phyloP scores from a whole-genome alignment of 2,329 filamentous ascomycete species.

The Ophiostoma perfectum region DNA sequence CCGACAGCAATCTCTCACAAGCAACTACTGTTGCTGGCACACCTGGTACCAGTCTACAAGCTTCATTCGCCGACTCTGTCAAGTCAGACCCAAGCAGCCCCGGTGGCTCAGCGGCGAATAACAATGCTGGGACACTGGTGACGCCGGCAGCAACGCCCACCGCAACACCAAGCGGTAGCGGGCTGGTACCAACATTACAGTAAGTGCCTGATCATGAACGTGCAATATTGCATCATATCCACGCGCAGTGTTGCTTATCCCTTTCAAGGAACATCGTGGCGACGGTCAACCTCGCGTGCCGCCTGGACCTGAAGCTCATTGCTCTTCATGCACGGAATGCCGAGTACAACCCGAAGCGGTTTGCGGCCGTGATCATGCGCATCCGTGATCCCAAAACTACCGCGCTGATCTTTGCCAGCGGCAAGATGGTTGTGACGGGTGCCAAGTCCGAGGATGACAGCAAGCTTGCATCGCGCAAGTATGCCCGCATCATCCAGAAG shows the following conservation, averaged over 20 bases:
- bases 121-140: slow-evolving; percentile 54
- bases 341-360: slow-evolving; percentile 99
- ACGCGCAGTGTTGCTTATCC: too few relatives aligned
- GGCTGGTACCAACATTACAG: slow-evolving; percentile 90
- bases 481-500: slow-evolving; percentile 98
- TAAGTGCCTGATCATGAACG: slow-evolving; percentile 54
- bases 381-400: slow-evolving; percentile 99
- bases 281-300: slow-evolving; percentile 96
- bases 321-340: slow-evolving; percentile 96
- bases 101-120: background rate
- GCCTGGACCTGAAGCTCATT: slow-evolving; percentile 97
- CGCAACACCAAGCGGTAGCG: slow-evolving; percentile 63
- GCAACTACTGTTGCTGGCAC: background rate
- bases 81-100: background rate
- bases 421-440: slow-evolving; percentile 99
- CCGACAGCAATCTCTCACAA: slow-evolving; percentile 10
- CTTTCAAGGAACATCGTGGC: slow-evolving; percentile 64
- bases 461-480: slow-evolving; percentile 94
- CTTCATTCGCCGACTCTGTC: background rate
- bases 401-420: slow-evolving; percentile 92
- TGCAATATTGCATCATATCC: too few relatives aligned
- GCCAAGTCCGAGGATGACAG: slow-evolving; percentile 97
- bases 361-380: slow-evolving; percentile 98
- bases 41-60: background rate
- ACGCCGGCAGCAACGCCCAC: slow-evolving; percentile 90